Evolutionary conservation across 176 grass and related monocot genomes (phyloP).

Genomic region (Aegilops umbellulata): DNA sequence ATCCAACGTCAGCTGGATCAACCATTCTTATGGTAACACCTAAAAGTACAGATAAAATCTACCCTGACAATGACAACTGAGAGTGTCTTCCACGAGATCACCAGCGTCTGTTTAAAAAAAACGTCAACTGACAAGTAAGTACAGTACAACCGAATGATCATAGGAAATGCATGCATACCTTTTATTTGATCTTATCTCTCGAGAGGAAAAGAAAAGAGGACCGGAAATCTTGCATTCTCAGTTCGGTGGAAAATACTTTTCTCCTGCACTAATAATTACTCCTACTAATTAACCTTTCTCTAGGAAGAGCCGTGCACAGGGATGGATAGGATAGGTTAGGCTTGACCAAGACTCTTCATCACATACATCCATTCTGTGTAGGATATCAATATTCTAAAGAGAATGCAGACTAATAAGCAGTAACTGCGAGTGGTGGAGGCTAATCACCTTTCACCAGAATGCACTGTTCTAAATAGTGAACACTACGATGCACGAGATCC

Average conservation of each 20-base stretch:
- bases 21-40: no score
- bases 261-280: no score
- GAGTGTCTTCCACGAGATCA: no score
- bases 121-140: neutral
- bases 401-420: neutral
- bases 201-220: neutral
- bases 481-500: no score
- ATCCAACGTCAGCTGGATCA: no score
- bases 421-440: neutral
- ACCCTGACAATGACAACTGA: no score
- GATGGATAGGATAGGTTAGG: neutral
- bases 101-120: no score
- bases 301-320: neutral
- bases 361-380: neutral
- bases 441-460: neutral
- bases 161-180: neutral
- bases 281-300: neutral
- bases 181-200: neutral
- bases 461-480: no score
- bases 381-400: no score
- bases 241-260: neutral
- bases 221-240: neutral
- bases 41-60: no score
- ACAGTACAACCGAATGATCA: neutral
- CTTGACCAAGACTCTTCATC: slow-evolving; percentile 32